These are phyloP conservation scores for Hamamelis virginiana DNA, from an alignment of 164 flowering plant genomes.

Conservation along the genomic window DNA sequence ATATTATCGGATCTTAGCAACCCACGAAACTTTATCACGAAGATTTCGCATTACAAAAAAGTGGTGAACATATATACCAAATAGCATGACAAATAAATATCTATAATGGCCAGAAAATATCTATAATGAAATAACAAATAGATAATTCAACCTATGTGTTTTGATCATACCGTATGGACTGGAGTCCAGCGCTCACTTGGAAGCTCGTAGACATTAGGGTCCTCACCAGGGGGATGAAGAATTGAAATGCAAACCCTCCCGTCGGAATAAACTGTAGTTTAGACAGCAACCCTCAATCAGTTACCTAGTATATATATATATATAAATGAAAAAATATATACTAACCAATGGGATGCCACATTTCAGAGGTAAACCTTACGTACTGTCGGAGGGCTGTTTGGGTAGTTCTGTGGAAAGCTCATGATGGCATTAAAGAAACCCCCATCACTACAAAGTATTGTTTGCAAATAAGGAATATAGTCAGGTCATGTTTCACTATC, in stretches of 20 bases:
- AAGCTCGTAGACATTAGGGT: constrained; percentile 81
- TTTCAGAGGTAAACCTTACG: constrained; percentile 66
- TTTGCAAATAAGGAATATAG: background rate
- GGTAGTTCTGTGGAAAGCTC: constrained; percentile 68
- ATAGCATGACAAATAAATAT: no score
- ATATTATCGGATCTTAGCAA: no score
- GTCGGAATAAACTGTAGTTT: constrained; percentile 61
- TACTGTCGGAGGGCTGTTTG: constrained; percentile 74
- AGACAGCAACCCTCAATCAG: constrained; percentile 2
- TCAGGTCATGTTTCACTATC: background rate
- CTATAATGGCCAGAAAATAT: background rate
- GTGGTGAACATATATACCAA: no score
- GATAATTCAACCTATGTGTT: background rate
- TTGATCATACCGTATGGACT: constrained; percentile 61
- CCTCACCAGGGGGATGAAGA: constrained; percentile 85
- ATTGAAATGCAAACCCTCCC: constrained; percentile 79
- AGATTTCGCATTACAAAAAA: no score
- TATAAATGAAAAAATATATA: constrained; percentile 1
- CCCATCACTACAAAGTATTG: constrained; percentile 65
- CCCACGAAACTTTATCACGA: no score
- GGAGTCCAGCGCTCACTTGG: constrained; percentile 87
- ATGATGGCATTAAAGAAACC: constrained; percentile 77
- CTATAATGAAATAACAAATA: background rate
- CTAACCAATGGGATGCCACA: constrained; percentile 90
- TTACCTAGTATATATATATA: no score